phyloP scores from a whole-genome alignment of 768 basidiomycete species.

The Lyophyllum shimeji region DNA sequence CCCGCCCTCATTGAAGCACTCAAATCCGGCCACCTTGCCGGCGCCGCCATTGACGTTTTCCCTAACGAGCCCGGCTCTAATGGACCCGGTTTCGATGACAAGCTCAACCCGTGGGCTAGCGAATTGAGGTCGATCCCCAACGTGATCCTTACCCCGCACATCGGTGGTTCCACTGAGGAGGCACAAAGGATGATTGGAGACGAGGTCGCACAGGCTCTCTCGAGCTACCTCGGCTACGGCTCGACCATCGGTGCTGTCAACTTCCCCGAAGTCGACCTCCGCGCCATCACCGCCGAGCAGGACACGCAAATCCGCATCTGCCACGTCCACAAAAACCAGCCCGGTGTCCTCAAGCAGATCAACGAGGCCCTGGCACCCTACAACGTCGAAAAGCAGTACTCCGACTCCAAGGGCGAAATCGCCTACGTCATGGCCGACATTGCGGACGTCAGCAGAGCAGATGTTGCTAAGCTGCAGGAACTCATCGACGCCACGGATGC shows the following conservation, averaged over 20 bases:
- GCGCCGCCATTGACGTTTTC: conserved; percentile 91
- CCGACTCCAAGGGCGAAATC: conserved; percentile 92
- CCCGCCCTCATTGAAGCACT: conserved; percentile 83
- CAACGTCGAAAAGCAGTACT: conserved; percentile 99
- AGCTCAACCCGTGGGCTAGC: conserved; percentile 83
- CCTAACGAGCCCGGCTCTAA: conserved; percentile 92
- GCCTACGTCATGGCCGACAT: conserved; percentile 99
- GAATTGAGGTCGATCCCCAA: conserved; percentile 77
- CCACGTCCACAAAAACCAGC: conserved; percentile 93
- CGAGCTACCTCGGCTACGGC: conserved; percentile 90
- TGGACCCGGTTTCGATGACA: conserved; percentile 86
- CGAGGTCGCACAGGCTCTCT: conserved; percentile 84
- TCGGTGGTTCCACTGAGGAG: conserved; percentile 98
- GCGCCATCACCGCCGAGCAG: conserved; percentile 86
- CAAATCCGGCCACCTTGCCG: conserved; percentile 84
- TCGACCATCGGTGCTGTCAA: conserved; percentile 93
- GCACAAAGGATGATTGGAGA: conserved; percentile 97
- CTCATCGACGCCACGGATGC: conserved; percentile 76
- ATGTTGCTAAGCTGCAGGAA: conserved; percentile 77
- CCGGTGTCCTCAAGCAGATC: conserved; percentile 91
- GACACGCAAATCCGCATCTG: conserved; percentile 84
- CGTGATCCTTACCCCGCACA: conserved; percentile 96
- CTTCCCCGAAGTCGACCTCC: conserved; percentile 97
- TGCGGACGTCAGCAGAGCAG: conserved; percentile 78
- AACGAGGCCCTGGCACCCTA: conserved; percentile 93